Percentiles rank a stretch among this genome's conserved stretches.
phyloP scores from a whole-genome alignment of 1,284 basidiomycete genomes.

The Cronartium ribicola region DNA sequence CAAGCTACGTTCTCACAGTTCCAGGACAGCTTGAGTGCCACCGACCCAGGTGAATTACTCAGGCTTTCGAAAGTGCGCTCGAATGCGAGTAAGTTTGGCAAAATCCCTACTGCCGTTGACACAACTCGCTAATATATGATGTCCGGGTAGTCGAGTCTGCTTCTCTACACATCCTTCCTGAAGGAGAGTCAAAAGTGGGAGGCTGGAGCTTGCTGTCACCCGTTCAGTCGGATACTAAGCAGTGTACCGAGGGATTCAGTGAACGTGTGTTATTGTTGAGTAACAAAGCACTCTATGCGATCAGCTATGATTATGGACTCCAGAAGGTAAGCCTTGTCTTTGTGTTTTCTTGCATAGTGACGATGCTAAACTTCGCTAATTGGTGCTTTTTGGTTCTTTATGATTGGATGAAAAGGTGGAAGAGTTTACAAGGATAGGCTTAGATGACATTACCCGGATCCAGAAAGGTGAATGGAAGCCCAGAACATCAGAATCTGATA shows the following conservation, averaged over 20 bases:
- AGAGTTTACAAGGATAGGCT: constrained; percentile 63
- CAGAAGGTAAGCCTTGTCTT: constrained; percentile 64
- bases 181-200: constrained; percentile 71
- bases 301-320: constrained; percentile 80
- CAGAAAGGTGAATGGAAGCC: constrained; percentile 62
- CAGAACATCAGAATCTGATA: too few relatives aligned
- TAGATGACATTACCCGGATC: constrained; percentile 75
- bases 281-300: constrained; percentile 61
- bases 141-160: constrained; percentile 64
- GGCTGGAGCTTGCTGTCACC: constrained; percentile 93
- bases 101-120: neutral
- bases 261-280: constrained; percentile 80
- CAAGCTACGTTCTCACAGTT: constrained; percentile 87
- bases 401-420: constrained; percentile 57
- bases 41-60: constrained; percentile 82
- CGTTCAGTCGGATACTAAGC: constrained; percentile 64
- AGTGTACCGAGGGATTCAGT: constrained; percentile 70
- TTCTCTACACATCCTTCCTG: constrained; percentile 70
- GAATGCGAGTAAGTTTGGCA: constrained; percentile 62
- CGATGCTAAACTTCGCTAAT: neutral
- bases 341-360: neutral
- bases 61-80: constrained; percentile 78
- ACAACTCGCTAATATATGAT: constrained; percentile 29
- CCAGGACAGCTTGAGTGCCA: constrained; percentile 69
- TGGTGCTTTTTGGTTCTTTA: constrained; percentile 52